A percentile compares a stretch with the other conserved stretches of the same genome.
Conservation (phyloP, 345 rosid species). For the Heritiera fomes region DNA sequence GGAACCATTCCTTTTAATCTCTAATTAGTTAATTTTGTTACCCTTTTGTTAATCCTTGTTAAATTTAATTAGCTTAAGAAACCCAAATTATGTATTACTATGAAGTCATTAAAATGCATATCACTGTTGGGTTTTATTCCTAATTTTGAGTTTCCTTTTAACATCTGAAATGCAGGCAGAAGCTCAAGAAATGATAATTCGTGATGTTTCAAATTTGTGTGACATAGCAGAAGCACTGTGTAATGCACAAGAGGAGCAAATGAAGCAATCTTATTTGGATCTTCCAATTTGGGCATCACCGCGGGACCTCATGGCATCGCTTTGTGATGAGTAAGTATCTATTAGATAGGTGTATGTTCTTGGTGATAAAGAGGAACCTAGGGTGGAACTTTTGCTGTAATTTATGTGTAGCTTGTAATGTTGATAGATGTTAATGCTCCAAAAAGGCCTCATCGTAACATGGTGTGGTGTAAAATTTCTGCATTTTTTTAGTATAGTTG, state of each 20-base stretch:
- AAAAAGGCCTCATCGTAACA: neutral
- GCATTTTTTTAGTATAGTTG: neutral
- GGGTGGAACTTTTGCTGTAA: neutral
- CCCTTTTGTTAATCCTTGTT: neutral
- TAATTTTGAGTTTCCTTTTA: slow-evolving; percentile 7
- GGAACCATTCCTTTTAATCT: slow-evolving; percentile 7
- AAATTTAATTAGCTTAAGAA: neutral
- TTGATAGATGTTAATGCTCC: neutral
- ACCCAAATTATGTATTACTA: neutral
- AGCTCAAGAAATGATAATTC: slow-evolving; percentile 57
- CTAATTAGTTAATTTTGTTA: neutral
- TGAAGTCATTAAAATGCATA: neutral
- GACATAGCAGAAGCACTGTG: slow-evolving; percentile 65
- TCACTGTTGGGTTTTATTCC: neutral
- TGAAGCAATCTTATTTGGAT: slow-evolving; percentile 44
- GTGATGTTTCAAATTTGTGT: slow-evolving; percentile 56
- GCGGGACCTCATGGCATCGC: slow-evolving; percentile 57
- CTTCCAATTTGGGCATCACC: slow-evolving; percentile 85
- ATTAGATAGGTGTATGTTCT: neutral
- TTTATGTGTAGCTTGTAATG: slow-evolving; percentile 3
- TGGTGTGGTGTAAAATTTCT: slow-evolving; percentile 7
- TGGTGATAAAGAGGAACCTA: neutral
- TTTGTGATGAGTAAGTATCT: slow-evolving; percentile 50
- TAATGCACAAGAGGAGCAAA: slow-evolving; percentile 45
- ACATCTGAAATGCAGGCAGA: slow-evolving; percentile 50